Evolutionary conservation across 2,329 filamentous ascomycete genomes (phyloP).

Genomic region (Aspergillus thermomutatus): DNA sequence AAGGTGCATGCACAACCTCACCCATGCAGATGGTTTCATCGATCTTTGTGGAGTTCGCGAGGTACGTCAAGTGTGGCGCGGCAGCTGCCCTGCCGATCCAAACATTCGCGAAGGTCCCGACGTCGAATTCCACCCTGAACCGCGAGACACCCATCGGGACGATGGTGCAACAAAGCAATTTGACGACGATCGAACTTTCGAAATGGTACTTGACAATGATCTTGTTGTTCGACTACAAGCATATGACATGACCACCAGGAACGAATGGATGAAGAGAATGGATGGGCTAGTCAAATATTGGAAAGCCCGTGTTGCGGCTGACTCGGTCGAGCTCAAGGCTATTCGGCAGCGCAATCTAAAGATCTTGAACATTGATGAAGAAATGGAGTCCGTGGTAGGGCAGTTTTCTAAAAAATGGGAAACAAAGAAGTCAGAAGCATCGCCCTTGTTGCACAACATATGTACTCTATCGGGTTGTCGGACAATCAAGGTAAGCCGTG

Average conservation of each 20-base stretch:
- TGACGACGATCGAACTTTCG: slow-evolving; percentile 58
- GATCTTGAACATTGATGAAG: slow-evolving; percentile 62
- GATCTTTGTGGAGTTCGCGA: slow-evolving; percentile 56
- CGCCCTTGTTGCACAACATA: slow-evolving; percentile 63
- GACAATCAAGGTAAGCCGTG: slow-evolving; percentile 47
- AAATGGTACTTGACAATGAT: slow-evolving; percentile 60
- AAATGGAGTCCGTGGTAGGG: slow-evolving; percentile 62
- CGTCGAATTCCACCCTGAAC: slow-evolving; percentile 54
- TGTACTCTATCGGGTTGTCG: slow-evolving; percentile 63
- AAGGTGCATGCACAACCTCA: slow-evolving; percentile 57
- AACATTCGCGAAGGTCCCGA: slow-evolving; percentile 51
- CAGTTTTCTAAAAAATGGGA: slow-evolving; percentile 68
- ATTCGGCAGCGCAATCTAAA: slow-evolving; percentile 58
- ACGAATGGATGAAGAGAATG: slow-evolving; percentile 61
- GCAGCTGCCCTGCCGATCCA: slow-evolving; percentile 52
- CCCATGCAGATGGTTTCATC: slow-evolving; percentile 62
- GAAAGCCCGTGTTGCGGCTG: slow-evolving; percentile 54
- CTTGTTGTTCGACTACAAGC: slow-evolving; percentile 60
- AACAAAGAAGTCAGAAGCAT: slow-evolving; percentile 61
- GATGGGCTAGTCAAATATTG: slow-evolving; percentile 59
- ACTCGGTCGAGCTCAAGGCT: slow-evolving; percentile 56
- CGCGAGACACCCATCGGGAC: slow-evolving; percentile 45
- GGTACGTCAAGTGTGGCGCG: slow-evolving; percentile 54
- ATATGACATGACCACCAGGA: slow-evolving; percentile 55
- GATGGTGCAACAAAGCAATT: slow-evolving; percentile 54